A percentile compares a stretch with the other conserved stretches of the same genome.
These are phyloP conservation scores for Colletotrichum sp. DNA, from an alignment of 2,329 filamentous ascomycete genomes.

Conservation along the genomic window DNA sequence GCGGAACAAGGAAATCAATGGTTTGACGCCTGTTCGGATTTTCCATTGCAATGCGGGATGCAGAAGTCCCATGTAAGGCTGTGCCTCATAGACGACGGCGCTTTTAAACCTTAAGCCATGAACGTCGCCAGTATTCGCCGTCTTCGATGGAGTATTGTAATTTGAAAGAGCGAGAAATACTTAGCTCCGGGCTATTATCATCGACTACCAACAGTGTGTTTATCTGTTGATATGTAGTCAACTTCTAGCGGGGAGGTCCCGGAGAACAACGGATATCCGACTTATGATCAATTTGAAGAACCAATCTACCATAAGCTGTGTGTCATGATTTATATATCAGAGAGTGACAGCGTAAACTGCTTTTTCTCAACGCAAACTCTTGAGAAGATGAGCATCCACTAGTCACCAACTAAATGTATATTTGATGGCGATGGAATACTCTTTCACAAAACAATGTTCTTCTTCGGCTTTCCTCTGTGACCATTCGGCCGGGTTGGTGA, in stretches of 20 bases:
- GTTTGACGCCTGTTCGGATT: no score
- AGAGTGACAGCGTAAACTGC: background rate
- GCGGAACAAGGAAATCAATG: no score
- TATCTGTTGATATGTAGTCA: rapidly evolving
- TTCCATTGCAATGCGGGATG: background rate
- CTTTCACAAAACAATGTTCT: background rate
- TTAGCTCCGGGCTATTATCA: rapidly evolving
- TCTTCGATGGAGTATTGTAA: background rate
- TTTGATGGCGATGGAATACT: background rate
- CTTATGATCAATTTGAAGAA: background rate
- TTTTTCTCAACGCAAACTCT: background rate
- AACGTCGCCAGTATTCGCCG: no score
- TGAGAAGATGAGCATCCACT: background rate
- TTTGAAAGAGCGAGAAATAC: rapidly evolving
- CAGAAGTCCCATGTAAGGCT: no score
- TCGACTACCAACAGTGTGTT: background rate
- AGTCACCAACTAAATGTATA: rapidly evolving
- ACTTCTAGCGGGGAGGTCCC: background rate
- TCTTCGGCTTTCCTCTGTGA: no score
- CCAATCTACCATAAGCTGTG: background rate
- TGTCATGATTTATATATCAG: no score
- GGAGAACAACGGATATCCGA: background rate
- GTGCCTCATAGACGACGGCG: no score
- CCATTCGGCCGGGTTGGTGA: no score
- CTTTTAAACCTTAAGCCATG: no score